phyloP scores from a whole-genome alignment of 2,329 filamentous ascomycete genomes.

The Rhytidhysteron rufulum region DNA sequence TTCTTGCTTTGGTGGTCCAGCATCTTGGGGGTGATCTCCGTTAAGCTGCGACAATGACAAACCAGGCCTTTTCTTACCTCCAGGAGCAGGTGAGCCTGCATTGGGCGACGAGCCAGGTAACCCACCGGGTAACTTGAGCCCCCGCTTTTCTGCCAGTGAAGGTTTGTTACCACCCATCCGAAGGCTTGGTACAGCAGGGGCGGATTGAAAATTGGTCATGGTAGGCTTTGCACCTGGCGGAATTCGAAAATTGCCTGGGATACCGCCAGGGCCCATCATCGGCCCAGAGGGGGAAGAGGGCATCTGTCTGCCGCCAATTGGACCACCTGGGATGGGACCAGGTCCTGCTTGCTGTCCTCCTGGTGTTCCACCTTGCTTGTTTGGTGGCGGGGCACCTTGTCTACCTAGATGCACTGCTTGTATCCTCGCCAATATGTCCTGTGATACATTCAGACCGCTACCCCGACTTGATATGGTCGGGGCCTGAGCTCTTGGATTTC shows the following conservation, averaged over 20 bases:
- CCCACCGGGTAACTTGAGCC: conserved; percentile 59
- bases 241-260: conserved; percentile 43
- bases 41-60: conserved; percentile 44
- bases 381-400: conserved; percentile 51
- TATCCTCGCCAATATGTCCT: conserved; percentile 67
- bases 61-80: conserved; percentile 39
- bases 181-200: conserved; percentile 44
- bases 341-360: conserved; percentile 5
- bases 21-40: conserved; percentile 21
- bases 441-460: conserved; percentile 50
- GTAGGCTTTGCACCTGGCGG: conserved; percentile 37
- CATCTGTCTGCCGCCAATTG: conserved; percentile 12
- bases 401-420: conserved; percentile 65
- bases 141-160: conserved; percentile 65
- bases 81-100: conserved; percentile 18
- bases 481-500: conserved; percentile 47
- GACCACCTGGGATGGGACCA: conserved; percentile 11
- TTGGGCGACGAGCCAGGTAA: conserved; percentile 43
- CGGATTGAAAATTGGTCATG: conserved; percentile 43
- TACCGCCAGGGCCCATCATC: conserved; percentile 31
- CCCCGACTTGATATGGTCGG: conserved; percentile 43
- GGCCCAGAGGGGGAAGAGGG: conserved; percentile 23
- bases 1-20: conserved; percentile 30
- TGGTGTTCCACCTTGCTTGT: conserved; percentile 19
- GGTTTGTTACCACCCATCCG: conserved; percentile 47